These are phyloP conservation scores for Ophiostoma angusticollis DNA, from an alignment of 2,329 filamentous ascomycete genomes.

Conservation along the genomic window DNA sequence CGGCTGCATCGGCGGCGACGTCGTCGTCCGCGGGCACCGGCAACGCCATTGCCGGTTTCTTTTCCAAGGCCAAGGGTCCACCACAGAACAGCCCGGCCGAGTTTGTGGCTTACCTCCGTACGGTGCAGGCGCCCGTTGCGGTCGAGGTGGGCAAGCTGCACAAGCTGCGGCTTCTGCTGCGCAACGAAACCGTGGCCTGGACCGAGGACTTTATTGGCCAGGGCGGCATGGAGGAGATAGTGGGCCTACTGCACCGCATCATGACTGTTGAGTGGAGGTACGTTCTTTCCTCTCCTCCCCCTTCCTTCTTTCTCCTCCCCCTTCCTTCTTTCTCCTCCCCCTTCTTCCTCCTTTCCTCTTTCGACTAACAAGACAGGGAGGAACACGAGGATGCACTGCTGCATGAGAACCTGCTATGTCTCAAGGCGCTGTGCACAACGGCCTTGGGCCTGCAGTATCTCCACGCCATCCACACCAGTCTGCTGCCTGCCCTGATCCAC, in stretches of 20 bases:
- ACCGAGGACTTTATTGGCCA: conserved; percentile 82
- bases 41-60: conserved; percentile 28
- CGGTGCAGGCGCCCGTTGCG: conserved; percentile 65
- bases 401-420: conserved; percentile 81
- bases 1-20: conserved; percentile 32
- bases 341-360: not conserved
- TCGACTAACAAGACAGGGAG: conserved; percentile 42
- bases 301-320: not conserved
- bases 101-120: conserved; percentile 74
- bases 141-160: conserved; percentile 93
- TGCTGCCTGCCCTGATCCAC: conserved; percentile 74
- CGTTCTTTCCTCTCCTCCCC: conserved; percentile 18
- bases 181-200: conserved; percentile 94
- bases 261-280: conserved; percentile 94
- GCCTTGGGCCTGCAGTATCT: conserved; percentile 74
- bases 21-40: conserved; percentile 30
- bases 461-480: conserved; percentile 59
- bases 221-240: conserved; percentile 85
- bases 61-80: conserved; percentile 59
- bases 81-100: conserved; percentile 65
- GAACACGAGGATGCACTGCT: conserved; percentile 90
- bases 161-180: conserved; percentile 75
- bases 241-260: conserved; percentile 75
- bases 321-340: not conserved
- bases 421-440: conserved; percentile 91